Conservation (phyloP, 352 stramenopile species). For the Pythium myriotylum region DNA sequence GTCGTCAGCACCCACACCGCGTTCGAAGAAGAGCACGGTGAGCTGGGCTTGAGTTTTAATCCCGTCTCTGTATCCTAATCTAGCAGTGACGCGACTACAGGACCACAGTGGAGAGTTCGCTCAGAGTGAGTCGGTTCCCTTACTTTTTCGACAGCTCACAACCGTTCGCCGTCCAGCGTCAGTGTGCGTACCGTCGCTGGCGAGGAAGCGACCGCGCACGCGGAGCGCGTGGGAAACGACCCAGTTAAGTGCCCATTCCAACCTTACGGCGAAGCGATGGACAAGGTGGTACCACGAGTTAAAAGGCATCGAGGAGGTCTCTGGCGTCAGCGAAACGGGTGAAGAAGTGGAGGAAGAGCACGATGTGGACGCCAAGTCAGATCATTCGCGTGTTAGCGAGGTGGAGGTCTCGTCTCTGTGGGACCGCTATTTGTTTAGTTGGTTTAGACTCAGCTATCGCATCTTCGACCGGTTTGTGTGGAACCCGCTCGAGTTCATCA, state of each 20-base stretch:
- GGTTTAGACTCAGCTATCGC: conserved; percentile 30
- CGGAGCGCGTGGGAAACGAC: conserved; percentile 64
- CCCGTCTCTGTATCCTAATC: not conserved
- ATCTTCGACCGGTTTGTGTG: conserved; percentile 58
- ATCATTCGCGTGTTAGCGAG: not conserved
- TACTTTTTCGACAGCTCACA: conserved; percentile 62
- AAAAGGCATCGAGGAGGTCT: conserved; percentile 61
- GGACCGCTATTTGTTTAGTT: conserved; percentile 23
- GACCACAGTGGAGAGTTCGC: conserved; percentile 18
- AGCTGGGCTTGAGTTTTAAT: not conserved
- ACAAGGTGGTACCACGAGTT: conserved; percentile 67
- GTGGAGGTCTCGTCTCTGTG: conserved; percentile 5
- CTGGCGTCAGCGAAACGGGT: conserved; percentile 32
- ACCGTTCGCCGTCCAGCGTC: conserved; percentile 55
- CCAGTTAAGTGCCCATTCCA: conserved; percentile 60
- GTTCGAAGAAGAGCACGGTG: conserved; percentile 31
- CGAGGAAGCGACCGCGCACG: conserved; percentile 37
- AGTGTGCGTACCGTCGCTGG: conserved; percentile 54
- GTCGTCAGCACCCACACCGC: conserved; percentile 58
- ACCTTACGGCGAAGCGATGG: conserved; percentile 59
- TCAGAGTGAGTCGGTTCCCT: conserved; percentile 43
- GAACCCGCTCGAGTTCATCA: conserved; percentile 69
- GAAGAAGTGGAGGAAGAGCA: conserved; percentile 27
- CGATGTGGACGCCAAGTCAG: not conserved
- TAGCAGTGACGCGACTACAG: not conserved